A percentile compares a stretch with the other conserved stretches of the same genome.
Evolutionary conservation across 192 early-diverging fungal genomes (phyloP).

Genomic region (Umbelopsis sp.): DNA sequence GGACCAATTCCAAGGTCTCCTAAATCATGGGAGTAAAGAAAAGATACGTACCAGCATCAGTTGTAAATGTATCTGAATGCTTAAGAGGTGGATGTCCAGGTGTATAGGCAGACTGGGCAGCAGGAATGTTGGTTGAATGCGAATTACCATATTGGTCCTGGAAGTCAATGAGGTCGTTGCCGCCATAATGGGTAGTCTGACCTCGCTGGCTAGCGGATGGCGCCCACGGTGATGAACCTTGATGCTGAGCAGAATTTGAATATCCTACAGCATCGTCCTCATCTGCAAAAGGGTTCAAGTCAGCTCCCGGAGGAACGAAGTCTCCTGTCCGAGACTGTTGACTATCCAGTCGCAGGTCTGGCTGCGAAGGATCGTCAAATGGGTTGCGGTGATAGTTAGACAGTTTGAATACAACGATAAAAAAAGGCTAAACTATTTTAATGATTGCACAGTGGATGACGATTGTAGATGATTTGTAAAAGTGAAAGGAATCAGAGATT

Average conservation of each 20-base stretch:
- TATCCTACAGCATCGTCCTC: slow-evolving; percentile 12
- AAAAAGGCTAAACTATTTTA: slow-evolving; percentile 1
- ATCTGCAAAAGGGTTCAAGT: slow-evolving; percentile 15
- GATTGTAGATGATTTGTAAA: neutral
- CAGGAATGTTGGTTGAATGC: neutral
- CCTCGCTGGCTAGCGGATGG: slow-evolving; percentile 1
- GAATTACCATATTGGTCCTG: slow-evolving; percentile 19
- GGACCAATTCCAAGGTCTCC: neutral
- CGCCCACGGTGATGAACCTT: slow-evolving; percentile 5
- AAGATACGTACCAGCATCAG: slow-evolving; percentile 7
- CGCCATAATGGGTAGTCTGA: slow-evolving; percentile 12
- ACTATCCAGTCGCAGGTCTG: slow-evolving; percentile 19
- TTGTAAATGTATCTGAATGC: slow-evolving; percentile 9
- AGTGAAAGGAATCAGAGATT: slow-evolving; percentile 25
- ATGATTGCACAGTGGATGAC: neutral
- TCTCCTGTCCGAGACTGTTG: slow-evolving; percentile 11
- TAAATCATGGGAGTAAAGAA: neutral
- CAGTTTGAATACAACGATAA: slow-evolving; percentile 7
- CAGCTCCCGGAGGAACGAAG: slow-evolving; percentile 19
- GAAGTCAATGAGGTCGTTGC: slow-evolving; percentile 19
- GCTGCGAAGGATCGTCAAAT: slow-evolving; percentile 19
- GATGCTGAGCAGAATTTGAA: slow-evolving; percentile 9
- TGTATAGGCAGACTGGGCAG: slow-evolving; percentile 2
- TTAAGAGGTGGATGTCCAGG: slow-evolving; percentile 4
- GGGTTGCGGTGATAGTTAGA: slow-evolving; percentile 17